Evolutionary conservation across 1,284 basidiomycete species (phyloP).

Genomic region (Ustilago bromivora): DNA sequence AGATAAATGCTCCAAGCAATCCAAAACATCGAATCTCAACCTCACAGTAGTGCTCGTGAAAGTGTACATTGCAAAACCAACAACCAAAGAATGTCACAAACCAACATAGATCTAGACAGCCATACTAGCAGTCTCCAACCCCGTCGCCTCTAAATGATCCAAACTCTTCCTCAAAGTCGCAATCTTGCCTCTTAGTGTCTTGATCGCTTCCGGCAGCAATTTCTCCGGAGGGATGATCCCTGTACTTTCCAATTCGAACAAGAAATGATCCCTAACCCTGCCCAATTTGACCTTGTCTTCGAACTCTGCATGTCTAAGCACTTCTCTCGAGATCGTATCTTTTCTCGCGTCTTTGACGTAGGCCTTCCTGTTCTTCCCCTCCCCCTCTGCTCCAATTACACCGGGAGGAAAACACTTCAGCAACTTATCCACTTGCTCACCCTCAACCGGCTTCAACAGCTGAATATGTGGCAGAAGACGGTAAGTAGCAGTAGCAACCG

Average conservation of each 20-base stretch:
- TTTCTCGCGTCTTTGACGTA: conserved; percentile 77
- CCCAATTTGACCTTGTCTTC: conserved; percentile 84
- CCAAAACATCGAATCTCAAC: background rate
- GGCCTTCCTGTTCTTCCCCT: conserved; percentile 76
- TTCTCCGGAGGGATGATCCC: conserved; percentile 87
- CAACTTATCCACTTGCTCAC: conserved; percentile 80
- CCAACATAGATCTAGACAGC: conserved; percentile 11
- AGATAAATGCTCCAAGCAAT: background rate
- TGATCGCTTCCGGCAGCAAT: conserved; percentile 84
- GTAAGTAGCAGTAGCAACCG: conserved; percentile 85
- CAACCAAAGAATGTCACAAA: background rate
- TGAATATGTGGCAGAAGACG: conserved; percentile 89
- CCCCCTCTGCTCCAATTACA: conserved; percentile 79
- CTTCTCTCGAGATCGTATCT: conserved; percentile 93
- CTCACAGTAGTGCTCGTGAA: background rate
- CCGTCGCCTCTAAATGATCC: conserved; percentile 54
- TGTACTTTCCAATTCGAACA: conserved; percentile 92
- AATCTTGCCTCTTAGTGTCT: conserved; percentile 86
- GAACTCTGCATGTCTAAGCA: conserved; percentile 91
- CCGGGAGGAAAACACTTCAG: conserved; percentile 88
- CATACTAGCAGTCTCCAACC: conserved; percentile 33
- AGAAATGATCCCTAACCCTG: conserved; percentile 90
- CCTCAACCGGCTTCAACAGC: conserved; percentile 78
- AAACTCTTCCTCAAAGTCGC: conserved; percentile 57
- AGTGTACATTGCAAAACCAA: conserved; percentile 22